Evolutionary conservation across 331 rosid species (phyloP).

Genomic region (Quercus lobata): DNA sequence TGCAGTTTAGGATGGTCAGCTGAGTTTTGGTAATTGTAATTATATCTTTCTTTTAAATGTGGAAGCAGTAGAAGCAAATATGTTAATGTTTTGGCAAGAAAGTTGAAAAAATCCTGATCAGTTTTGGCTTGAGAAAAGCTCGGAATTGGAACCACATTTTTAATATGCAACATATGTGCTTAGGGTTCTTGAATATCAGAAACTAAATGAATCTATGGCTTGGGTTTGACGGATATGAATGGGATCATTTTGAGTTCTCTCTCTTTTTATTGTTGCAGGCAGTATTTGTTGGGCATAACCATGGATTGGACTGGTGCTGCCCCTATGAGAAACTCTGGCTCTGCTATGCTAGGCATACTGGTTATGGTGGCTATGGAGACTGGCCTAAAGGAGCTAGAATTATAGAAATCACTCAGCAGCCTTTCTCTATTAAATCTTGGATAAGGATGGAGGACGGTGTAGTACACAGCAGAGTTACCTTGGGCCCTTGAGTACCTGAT

Average conservation of each 20-base stretch:
- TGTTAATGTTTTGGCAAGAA: background rate
- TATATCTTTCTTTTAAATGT: background rate
- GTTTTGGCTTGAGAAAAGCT: background rate
- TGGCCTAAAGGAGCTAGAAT: slow-evolving; percentile 80
- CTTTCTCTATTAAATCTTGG: slow-evolving; percentile 75
- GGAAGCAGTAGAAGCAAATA: background rate
- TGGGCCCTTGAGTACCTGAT: slow-evolving; percentile 13
- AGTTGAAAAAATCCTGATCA: background rate
- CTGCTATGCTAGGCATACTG: slow-evolving; percentile 83
- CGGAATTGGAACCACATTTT: background rate
- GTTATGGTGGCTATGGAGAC: slow-evolving; percentile 79
- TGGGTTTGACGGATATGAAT: background rate
- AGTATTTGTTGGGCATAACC: slow-evolving; percentile 89
- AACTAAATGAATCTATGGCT: background rate
- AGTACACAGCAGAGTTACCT: slow-evolving; percentile 51
- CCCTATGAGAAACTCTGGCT: slow-evolving; percentile 69
- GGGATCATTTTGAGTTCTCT: background rate
- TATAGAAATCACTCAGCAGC: slow-evolving; percentile 52
- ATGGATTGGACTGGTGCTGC: slow-evolving; percentile 94
- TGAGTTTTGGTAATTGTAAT: background rate
- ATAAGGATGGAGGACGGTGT: slow-evolving; percentile 81
- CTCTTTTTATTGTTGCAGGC: slow-evolving; percentile 45
- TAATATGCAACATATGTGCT: background rate
- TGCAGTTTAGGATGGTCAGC: background rate
- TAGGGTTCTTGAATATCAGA: background rate